Evolutionary conservation across 768 basidiomycete genomes (phyloP).

Genomic region (Cantharellus anzutake): DNA sequence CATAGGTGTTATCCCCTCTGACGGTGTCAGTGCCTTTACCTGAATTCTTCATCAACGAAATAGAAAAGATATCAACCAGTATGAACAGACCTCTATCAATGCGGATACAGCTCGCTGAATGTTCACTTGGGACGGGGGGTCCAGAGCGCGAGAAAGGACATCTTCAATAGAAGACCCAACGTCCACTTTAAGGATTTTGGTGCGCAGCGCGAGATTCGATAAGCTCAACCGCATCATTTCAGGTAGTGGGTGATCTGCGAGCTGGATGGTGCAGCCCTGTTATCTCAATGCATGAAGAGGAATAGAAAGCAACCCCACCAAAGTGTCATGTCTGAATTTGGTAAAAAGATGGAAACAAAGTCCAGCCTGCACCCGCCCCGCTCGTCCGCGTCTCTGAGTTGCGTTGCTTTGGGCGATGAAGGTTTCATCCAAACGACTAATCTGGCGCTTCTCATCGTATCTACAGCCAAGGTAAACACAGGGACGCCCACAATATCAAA

Average conservation of each 20-base stretch:
- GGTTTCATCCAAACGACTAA: constrained; percentile 79
- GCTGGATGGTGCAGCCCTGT: constrained; percentile 23
- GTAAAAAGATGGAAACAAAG: constrained; percentile 95
- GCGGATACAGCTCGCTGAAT: constrained; percentile 78
- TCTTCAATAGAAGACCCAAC: constrained; percentile 77
- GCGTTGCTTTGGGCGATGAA: constrained; percentile 87
- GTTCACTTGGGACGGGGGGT: constrained; percentile 73
- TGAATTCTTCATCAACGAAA: constrained; percentile 14
- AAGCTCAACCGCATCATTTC: constrained; percentile 91
- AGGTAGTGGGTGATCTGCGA: constrained; percentile 78
- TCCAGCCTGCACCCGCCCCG: constrained; percentile 64
- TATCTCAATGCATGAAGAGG: background rate
- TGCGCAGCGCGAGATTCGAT: constrained; percentile 76
- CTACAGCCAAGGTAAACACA: constrained; percentile 19
- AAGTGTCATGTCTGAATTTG: constrained; percentile 62
- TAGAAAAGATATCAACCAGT: background rate
- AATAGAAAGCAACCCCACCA: constrained; percentile 23
- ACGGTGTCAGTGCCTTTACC: constrained; percentile 70
- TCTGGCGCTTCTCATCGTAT: constrained; percentile 93
- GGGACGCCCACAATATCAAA: background rate
- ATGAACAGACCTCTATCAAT: constrained; percentile 55
- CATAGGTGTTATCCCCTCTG: constrained; percentile 89
- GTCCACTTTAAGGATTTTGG: constrained; percentile 85
- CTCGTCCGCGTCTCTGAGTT: constrained; percentile 30
- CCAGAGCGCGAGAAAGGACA: constrained; percentile 68